phyloP scores from a whole-genome alignment of 2,329 filamentous ascomycete genomes.

The Ambrosiella xylebori region DNA sequence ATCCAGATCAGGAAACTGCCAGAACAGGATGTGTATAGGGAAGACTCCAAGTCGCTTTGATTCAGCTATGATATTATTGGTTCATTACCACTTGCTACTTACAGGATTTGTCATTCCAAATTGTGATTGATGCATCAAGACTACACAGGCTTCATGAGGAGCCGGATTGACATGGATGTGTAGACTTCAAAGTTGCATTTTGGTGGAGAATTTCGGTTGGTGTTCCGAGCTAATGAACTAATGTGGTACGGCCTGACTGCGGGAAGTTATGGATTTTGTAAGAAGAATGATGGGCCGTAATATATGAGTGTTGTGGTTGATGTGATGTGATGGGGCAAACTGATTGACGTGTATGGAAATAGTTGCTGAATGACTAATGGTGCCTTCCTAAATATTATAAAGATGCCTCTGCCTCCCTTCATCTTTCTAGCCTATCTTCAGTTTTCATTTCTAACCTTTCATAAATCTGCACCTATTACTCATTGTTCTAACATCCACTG shows the following conservation, averaged over 20 bases:
- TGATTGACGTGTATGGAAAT: too few relatives aligned
- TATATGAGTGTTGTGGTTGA: too few relatives aligned
- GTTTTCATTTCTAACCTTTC: background rate
- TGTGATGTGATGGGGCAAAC: too few relatives aligned
- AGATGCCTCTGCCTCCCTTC: background rate
- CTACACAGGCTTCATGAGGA: constrained; percentile 1
- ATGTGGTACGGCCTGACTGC: background rate
- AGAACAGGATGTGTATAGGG: background rate
- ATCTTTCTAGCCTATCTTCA: background rate
- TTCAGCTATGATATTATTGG: background rate
- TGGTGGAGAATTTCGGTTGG: constrained; percentile 7
- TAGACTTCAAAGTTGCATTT: background rate
- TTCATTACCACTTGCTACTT: background rate
- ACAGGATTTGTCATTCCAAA: background rate
- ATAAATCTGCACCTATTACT: background rate
- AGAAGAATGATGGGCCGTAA: background rate
- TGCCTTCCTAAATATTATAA: background rate
- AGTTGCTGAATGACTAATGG: too few relatives aligned
- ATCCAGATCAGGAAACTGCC: too few relatives aligned
- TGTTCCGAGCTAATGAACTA: constrained; percentile 4
- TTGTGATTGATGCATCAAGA: background rate
- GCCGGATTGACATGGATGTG: background rate
- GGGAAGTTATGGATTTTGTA: background rate
- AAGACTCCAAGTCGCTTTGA: background rate
- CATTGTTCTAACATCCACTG: too few relatives aligned